phyloP scores from a whole-genome alignment of 495 filamentous ascomycete species.

The Penicillium canariense region DNA sequence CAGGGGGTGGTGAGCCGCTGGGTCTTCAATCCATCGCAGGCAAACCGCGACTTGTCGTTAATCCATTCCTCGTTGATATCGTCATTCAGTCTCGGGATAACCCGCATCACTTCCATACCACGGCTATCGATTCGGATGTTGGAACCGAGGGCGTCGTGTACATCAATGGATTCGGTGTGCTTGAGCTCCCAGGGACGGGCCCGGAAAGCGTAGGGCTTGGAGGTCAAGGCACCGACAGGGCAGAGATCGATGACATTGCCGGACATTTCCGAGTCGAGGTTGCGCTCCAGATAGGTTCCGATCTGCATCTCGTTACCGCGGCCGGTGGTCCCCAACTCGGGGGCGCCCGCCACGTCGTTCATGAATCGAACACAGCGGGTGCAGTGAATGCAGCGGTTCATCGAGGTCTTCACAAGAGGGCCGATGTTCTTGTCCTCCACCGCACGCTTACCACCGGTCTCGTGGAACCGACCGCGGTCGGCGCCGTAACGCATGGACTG shows the following conservation, averaged over 20 bases:
- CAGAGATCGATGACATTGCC: slow-evolving; percentile 98
- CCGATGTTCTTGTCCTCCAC: slow-evolving; percentile 99
- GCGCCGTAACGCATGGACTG: slow-evolving; percentile 98
- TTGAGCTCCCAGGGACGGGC: slow-evolving; percentile 95
- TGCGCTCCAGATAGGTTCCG: slow-evolving; percentile 92
- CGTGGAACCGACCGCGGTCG: slow-evolving; percentile 94
- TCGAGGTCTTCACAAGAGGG: slow-evolving; percentile 98
- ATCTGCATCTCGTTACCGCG: slow-evolving; percentile 97
- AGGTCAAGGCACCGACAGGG: slow-evolving; percentile 92
- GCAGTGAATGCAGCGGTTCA: slow-evolving; percentile 99
- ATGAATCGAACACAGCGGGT: slow-evolving; percentile 96
- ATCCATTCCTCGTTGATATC: slow-evolving; percentile 99
- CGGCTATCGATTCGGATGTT: slow-evolving; percentile 90
- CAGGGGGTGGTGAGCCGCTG: slow-evolving; percentile 87
- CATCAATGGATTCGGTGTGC: slow-evolving; percentile 90
- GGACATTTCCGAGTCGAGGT: slow-evolving; percentile 88
- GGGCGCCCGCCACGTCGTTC: slow-evolving; percentile 94
- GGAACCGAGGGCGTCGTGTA: slow-evolving; percentile 87
- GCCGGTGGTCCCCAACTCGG: slow-evolving; percentile 89
- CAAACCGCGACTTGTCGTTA: slow-evolving; percentile 95
- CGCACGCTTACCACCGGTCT: slow-evolving; percentile 88
- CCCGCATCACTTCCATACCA: slow-evolving; percentile 94
- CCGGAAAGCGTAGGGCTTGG: slow-evolving; percentile 96
- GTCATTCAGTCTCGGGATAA: slow-evolving; percentile 89
- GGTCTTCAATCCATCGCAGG: slow-evolving; percentile 94